Percentiles rank a stretch among this genome's conserved stretches.
phyloP scores from a whole-genome alignment of 805 yeast genomes.

The Cyberlindnera meyerae region DNA sequence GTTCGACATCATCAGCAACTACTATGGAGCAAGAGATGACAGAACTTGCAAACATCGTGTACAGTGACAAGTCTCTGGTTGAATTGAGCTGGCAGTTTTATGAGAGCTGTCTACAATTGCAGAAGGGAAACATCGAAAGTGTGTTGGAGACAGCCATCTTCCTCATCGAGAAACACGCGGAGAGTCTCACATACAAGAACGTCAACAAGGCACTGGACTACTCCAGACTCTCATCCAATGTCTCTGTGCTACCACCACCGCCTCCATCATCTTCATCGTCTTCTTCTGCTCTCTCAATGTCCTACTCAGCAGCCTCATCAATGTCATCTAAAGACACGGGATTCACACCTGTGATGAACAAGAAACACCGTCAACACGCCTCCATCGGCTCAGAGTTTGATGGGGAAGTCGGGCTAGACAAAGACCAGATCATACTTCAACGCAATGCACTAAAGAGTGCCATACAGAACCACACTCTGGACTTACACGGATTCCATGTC shows the following conservation, averaged over 20 bases:
- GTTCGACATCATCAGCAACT: too few species aligned
- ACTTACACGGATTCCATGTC: slow-evolving; percentile 53
- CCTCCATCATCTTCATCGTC: not conserved
- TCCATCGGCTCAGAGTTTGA: not conserved
- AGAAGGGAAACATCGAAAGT: slow-evolving; percentile 37
- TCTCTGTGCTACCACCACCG: too few species aligned
- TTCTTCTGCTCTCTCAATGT: not conserved
- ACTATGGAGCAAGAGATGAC: too few species aligned
- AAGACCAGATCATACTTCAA: slow-evolving; percentile 8
- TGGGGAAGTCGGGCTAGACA: slow-evolving; percentile 2
- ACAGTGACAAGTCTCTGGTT: slow-evolving; percentile 31
- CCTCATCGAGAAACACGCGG: slow-evolving; percentile 29
- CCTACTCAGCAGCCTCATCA: not conserved
- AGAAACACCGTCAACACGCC: not conserved
- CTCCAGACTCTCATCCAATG: slow-evolving; percentile 1
- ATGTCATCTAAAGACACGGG: not conserved
- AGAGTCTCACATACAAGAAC: slow-evolving; percentile 25
- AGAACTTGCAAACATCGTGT: slow-evolving; percentile 32
- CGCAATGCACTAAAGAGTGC: slow-evolving; percentile 17
- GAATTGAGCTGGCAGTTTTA: slow-evolving; percentile 37
- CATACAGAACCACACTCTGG: slow-evolving; percentile 31
- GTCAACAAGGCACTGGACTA: slow-evolving; percentile 3
- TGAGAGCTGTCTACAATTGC: slow-evolving; percentile 35
- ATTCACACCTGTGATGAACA: slow-evolving; percentile 2
- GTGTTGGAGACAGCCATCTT: slow-evolving; percentile 34